A percentile compares a stretch with the other conserved stretches of the same genome.
Evolutionary conservation across 2,329 filamentous ascomycete genomes (phyloP).

Genomic region (Aspergillus vadensis): DNA sequence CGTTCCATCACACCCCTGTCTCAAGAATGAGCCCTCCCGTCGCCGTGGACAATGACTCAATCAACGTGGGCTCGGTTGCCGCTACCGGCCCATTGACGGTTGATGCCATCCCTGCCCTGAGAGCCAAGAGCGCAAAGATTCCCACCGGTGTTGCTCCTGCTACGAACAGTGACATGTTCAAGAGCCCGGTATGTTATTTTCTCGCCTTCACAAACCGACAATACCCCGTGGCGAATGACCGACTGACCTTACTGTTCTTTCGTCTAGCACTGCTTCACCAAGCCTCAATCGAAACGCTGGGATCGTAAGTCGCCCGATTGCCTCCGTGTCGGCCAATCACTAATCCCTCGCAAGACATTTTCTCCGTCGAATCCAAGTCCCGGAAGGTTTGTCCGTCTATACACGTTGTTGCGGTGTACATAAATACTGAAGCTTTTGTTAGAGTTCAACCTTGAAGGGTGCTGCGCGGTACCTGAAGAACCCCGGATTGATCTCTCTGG

Average conservation of each 20-base stretch:
- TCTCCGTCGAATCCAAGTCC: constrained; percentile 64
- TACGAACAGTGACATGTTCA: constrained; percentile 81
- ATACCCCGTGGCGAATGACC: constrained; percentile 16
- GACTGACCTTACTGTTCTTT: constrained; percentile 10
- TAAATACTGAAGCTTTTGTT: constrained; percentile 19
- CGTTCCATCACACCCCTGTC: not conserved
- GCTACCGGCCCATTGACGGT: constrained; percentile 56
- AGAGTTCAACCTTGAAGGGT: constrained; percentile 75
- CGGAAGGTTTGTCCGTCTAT: constrained; percentile 38
- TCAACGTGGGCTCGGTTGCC: constrained; percentile 12
- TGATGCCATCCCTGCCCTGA: constrained; percentile 66
- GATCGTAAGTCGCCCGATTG: constrained; percentile 64
- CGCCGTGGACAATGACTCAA: constrained; percentile 18
- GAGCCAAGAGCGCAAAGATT: constrained; percentile 68
- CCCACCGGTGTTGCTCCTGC: constrained; percentile 75
- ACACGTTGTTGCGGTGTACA: not conserved
- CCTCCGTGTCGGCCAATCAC: not conserved
- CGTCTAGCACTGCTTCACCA: constrained; percentile 50
- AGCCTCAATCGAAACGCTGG: constrained; percentile 80
- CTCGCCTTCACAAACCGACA: not conserved
- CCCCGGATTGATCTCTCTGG: constrained; percentile 85
- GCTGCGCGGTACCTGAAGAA: constrained; percentile 78
- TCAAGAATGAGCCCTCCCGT: constrained; percentile 33
- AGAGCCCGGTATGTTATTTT: constrained; percentile 63
- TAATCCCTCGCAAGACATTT: constrained; percentile 45